These are phyloP conservation scores for Elsinoe perseae DNA, from an alignment of 2,329 filamentous ascomycete genomes.

Conservation along the genomic window DNA sequence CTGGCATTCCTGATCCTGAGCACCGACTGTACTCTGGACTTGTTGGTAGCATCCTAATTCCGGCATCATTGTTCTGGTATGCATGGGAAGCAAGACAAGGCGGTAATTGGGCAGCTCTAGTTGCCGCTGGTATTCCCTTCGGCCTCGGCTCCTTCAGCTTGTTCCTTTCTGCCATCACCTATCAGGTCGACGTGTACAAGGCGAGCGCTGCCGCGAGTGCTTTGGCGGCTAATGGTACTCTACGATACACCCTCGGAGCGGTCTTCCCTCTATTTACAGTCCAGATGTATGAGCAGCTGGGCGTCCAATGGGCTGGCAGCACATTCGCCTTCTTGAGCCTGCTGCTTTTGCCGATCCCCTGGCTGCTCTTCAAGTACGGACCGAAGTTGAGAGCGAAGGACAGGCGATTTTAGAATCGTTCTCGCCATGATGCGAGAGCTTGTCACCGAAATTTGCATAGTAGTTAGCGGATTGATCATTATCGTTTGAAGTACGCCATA, in stretches of 20 bases:
- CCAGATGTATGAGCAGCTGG: slow-evolving; percentile 25
- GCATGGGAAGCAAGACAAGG: slow-evolving; percentile 45
- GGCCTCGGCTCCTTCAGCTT: slow-evolving; percentile 10
- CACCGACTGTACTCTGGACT: slow-evolving; percentile 37
- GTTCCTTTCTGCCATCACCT: slow-evolving; percentile 15
- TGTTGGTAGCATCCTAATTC: slow-evolving; percentile 34
- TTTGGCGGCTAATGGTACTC: slow-evolving; percentile 29
- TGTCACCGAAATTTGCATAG: too few species aligned
- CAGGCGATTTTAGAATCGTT: not conserved
- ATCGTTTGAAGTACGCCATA: too few species aligned
- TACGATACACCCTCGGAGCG: slow-evolving; percentile 27
- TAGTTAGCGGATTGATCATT: too few species aligned
- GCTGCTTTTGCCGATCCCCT: slow-evolving; percentile 7
- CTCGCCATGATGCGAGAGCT: not conserved
- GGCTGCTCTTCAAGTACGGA: slow-evolving; percentile 10
- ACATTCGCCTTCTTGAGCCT: slow-evolving; percentile 24
- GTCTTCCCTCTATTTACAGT: slow-evolving; percentile 30
- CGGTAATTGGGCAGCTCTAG: not conserved
- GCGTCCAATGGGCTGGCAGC: slow-evolving; percentile 31
- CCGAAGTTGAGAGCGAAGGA: slow-evolving; percentile 7
- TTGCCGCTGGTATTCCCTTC: slow-evolving; percentile 15
- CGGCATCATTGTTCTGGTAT: slow-evolving; percentile 51
- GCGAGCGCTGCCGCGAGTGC: slow-evolving; percentile 19
- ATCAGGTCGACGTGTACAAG: slow-evolving; percentile 12
- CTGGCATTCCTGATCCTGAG: slow-evolving; percentile 45